A percentile compares a stretch with the other conserved stretches of the same genome.
phyloP scores from a whole-genome alignment of 352 stramenopile species.

The Pythium grandisporangium region DNA sequence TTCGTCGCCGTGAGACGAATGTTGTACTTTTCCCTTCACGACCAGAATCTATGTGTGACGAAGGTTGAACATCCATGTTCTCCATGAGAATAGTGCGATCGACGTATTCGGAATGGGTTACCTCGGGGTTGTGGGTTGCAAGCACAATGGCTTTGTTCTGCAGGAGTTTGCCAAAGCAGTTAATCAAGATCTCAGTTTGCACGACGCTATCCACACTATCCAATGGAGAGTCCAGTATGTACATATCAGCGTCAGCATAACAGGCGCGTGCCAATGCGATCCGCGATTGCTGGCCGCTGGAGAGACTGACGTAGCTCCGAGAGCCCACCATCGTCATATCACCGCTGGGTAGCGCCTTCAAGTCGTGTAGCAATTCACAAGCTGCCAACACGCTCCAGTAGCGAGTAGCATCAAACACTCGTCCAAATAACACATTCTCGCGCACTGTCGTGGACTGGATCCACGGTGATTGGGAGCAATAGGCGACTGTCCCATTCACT shows the following conservation, averaged over 20 bases:
- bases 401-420: conserved; percentile 40
- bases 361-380: conserved; percentile 25
- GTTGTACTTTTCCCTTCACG: background rate
- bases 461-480: conserved; percentile 90
- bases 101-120: conserved; percentile 17
- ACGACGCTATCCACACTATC: conserved; percentile 57
- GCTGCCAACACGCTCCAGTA: conserved; percentile 63
- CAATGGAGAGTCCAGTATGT: conserved; percentile 19
- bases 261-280: conserved; percentile 20
- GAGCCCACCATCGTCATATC: conserved; percentile 20
- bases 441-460: conserved; percentile 94
- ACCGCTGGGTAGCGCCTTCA: conserved; percentile 13
- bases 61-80: conserved; percentile 5
- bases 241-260: conserved; percentile 20
- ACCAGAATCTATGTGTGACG: background rate
- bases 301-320: conserved; percentile 18
- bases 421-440: conserved; percentile 97
- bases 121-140: conserved; percentile 85
- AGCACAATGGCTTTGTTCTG: conserved; percentile 63
- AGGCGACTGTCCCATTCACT: conserved; percentile 41
- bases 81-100: conserved; percentile 12
- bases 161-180: conserved; percentile 14
- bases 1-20: background rate
- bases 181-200: conserved; percentile 73
- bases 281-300: conserved; percentile 17